Evolutionary conservation across 2,329 filamentous ascomycete genomes (phyloP), one percentile per base, ranked within the genome.

Genomic region (Cordyceps farinosa): DNA sequence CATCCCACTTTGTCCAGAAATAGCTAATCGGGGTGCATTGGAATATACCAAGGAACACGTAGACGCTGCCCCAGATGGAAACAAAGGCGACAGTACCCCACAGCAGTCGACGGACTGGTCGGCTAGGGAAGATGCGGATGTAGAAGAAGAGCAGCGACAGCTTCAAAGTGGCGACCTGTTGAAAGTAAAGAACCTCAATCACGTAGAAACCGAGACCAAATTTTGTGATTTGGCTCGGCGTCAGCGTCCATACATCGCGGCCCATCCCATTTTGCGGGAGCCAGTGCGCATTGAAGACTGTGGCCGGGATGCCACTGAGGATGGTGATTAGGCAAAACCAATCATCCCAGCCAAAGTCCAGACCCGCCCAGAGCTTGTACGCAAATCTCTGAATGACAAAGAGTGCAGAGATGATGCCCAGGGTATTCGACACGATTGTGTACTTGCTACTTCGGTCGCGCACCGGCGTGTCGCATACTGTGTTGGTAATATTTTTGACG

Each of bases 1-100:
- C 75, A 15, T 78, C 75, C 77, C 79, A 81, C 10, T 70, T 70
- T 1, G 65, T 69, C 79, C 79, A 82, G 63, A 75, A 76, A 45
- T 72, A 78, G 4, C 64, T 65, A 1, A 81, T 68, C 0, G 79
- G 79, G 1, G 67, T 70, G 57, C 78, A 80, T 42, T 79, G 73
- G 8, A 78, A 74, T 1, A 76, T 69, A 4, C 68, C 70, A 2
- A 70, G 65, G 1, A 78, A 54, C 1, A 72, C 62, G 52, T 78
- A 80, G 0, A 69, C 61, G 1, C 73, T 32, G 1, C 73, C 74
- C 17, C 69, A 74, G 1, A 71, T 40, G 1, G 65, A 66, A 30
- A 72, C 75, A 54, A 80, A 70, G 10, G 65, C 53, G 3, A 75
- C 68, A 1, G 74, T 74, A 3, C 65, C 69, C 68, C 74, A 76